Evolutionary conservation across 1,284 basidiomycete genomes (phyloP).

Genomic region (Leccinum pallidistipes): DNA sequence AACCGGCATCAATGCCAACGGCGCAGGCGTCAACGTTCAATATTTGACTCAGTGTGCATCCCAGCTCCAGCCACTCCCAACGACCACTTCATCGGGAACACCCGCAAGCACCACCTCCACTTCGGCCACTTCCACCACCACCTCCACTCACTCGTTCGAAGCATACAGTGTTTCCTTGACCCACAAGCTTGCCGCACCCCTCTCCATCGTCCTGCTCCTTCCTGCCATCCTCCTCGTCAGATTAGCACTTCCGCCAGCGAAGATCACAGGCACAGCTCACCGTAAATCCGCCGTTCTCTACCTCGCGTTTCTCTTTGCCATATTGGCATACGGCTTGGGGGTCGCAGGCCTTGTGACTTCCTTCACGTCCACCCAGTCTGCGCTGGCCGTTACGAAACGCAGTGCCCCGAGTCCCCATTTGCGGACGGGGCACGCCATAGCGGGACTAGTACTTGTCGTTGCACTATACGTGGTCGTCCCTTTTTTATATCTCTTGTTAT

Average conservation of each 20-base stretch:
- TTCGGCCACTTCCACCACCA: slow-evolving; percentile 25
- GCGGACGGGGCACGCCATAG: slow-evolving; percentile 60
- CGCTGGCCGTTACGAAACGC: slow-evolving; percentile 34
- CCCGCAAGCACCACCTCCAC: slow-evolving; percentile 27
- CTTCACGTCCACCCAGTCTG: slow-evolving; percentile 53
- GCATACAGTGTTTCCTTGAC: slow-evolving; percentile 52
- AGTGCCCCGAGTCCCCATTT: slow-evolving; percentile 40
- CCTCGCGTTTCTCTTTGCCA: slow-evolving; percentile 39
- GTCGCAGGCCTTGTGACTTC: slow-evolving; percentile 59
- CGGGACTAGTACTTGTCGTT: slow-evolving; percentile 60
- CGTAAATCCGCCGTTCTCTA: slow-evolving; percentile 36
- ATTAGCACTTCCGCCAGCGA: slow-evolving; percentile 45
- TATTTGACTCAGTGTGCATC: slow-evolving; percentile 63
- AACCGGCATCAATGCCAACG: slow-evolving; percentile 61
- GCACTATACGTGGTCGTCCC: slow-evolving; percentile 59
- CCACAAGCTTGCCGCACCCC: slow-evolving; percentile 66
- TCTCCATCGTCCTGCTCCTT: slow-evolving; percentile 61
- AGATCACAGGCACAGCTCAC: slow-evolving; percentile 21
- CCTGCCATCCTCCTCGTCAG: slow-evolving; percentile 56
- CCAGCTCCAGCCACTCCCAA: slow-evolving; percentile 30
- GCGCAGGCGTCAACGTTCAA: slow-evolving; percentile 61
- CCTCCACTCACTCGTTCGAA: slow-evolving; percentile 22
- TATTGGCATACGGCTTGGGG: slow-evolving; percentile 60
- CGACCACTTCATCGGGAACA: slow-evolving; percentile 24
- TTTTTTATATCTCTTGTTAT: slow-evolving; percentile 39